These are phyloP conservation scores for Aleurites moluccanus DNA, from an alignment of 441 rosid species.

Conservation along the genomic window DNA sequence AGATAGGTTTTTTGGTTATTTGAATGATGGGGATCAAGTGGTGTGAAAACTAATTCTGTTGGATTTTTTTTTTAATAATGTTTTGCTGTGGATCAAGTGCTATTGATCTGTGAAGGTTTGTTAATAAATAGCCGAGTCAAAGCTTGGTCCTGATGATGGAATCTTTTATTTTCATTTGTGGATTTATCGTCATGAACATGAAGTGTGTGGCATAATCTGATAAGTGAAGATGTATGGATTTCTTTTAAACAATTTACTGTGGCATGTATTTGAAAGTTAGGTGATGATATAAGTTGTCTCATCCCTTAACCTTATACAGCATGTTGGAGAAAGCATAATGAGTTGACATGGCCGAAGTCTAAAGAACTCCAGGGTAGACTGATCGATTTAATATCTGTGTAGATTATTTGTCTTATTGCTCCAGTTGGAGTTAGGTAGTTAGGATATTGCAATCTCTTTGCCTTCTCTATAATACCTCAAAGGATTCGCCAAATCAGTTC, in stretches of 20 bases:
- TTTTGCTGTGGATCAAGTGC: conserved; percentile 5
- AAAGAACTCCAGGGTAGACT: neutral
- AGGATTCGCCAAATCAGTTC: neutral
- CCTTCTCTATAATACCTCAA: neutral
- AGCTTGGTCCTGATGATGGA: too few species aligned
- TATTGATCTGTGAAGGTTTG: neutral
- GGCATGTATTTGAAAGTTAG: neutral
- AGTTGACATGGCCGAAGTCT: conserved; percentile 1
- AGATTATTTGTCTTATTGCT: conserved; percentile 5
- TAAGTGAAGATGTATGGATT: neutral
- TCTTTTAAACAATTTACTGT: neutral
- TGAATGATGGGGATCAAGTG: too few species aligned
- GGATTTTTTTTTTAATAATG: neutral
- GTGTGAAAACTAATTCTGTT: neutral
- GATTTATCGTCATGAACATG: neutral
- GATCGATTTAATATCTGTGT: neutral
- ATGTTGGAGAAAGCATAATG: conserved; percentile 3
- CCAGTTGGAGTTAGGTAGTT: conserved; percentile 2
- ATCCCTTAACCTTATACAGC: neutral
- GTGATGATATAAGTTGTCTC: neutral
- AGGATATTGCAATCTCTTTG: neutral
- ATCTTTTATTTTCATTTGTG: neutral
- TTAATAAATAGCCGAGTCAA: neutral
- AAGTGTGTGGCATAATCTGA: neutral
- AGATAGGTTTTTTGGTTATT: neutral